A percentile compares a stretch with the other conserved stretches of the same genome.
Evolutionary conservation across 2,329 filamentous ascomycete genomes (phyloP).

Genomic region (Pseudocercospora cruenta): DNA sequence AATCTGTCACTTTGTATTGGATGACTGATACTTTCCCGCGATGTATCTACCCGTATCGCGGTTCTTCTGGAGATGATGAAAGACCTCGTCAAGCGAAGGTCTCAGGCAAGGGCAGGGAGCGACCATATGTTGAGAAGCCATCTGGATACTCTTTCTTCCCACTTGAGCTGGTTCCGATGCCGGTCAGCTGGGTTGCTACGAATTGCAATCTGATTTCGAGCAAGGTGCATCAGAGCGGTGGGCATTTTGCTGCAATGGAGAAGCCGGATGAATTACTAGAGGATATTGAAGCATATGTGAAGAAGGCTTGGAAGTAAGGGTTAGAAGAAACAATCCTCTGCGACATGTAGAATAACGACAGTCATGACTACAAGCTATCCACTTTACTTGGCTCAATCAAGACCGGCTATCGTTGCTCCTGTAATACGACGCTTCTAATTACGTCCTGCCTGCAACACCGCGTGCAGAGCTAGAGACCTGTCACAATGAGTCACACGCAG

Average conservation of each 20-base stretch:
- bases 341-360: too few relatives aligned
- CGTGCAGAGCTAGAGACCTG: too few relatives aligned
- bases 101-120: slow-evolving; percentile 13
- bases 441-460: too few relatives aligned
- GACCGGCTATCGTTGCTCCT: too few relatives aligned
- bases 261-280: slow-evolving; percentile 37
- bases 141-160: slow-evolving; percentile 51
- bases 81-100: slow-evolving; percentile 23
- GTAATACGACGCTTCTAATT: too few relatives aligned
- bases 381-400: too few relatives aligned
- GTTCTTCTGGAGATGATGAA: slow-evolving; percentile 25
- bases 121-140: slow-evolving; percentile 45
- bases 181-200: slow-evolving; percentile 44
- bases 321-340: background rate
- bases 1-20: slow-evolving; percentile 58
- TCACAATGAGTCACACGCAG: too few relatives aligned
- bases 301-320: slow-evolving; percentile 35
- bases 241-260: slow-evolving; percentile 43
- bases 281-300: slow-evolving; percentile 41
- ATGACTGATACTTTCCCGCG: slow-evolving; percentile 54
- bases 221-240: slow-evolving; percentile 43
- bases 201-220: slow-evolving; percentile 44
- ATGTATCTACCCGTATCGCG: slow-evolving; percentile 55
- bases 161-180: slow-evolving; percentile 45
- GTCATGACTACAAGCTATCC: too few relatives aligned